Evolutionary conservation across 2,329 filamentous ascomycete species (phyloP), one percentile per base, ranked within the genome.

Genomic region (Pleurostoma richardsiae): DNA sequence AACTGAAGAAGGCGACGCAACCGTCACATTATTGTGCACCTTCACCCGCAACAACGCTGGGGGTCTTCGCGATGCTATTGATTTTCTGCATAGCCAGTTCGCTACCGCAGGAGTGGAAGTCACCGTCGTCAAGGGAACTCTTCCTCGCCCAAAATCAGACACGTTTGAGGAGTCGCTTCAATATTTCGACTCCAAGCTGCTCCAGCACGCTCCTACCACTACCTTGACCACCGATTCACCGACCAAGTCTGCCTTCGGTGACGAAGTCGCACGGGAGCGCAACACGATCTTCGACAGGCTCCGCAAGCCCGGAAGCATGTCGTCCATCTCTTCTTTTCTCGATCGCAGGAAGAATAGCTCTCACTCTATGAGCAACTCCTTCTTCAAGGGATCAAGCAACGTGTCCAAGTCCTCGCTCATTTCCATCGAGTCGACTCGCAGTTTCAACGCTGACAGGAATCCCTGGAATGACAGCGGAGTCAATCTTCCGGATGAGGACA

Each of bases 401-500:
- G 87, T 88, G 46, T 96, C 92, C 55, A 96, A 95, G 72, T 94
- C 92, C 42, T 96, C 92, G 31, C 83, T 97, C 56, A 91, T 95
- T 57, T 96, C 90, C 52, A 91, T 96, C 66, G 92, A 97, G 70
- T 96, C 91, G 42, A 90, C 90, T 33, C 88, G 92, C 63, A 96
- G 90, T 72, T 85, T 85, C 67, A 84, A 85, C 53, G 90, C 90
- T 56, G 95, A 96, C 67, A 88, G 91, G 68, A 96, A 96, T 70
- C 91, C 91, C 52, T 97, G 92, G 92, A 96, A 96, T 66, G 92
- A 97, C 66, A 95, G 90, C 62, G 92, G 91, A 59, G 90, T 96
- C 63, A 96, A 96, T 65, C 82, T 96, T 56, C 78, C 88, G 52
- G 92, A 96, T 59, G 90, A 96, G 54, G 90, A 96, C 57, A 80